Evolutionary conservation across 225 moss, liverwort and hornwort genomes (phyloP).

Genomic region (Neckera pumila): DNA sequence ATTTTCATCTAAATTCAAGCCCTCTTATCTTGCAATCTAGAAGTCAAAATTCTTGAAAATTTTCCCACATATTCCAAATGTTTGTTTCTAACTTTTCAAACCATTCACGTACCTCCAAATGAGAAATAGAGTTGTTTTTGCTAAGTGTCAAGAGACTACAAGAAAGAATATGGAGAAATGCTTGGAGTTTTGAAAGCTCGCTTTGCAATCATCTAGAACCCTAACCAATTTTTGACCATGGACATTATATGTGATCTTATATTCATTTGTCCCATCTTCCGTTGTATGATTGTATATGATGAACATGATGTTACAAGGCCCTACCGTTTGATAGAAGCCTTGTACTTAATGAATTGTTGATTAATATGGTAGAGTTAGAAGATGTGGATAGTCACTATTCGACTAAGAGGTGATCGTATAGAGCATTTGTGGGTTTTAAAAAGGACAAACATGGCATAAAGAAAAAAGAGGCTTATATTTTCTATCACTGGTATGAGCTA

Average conservation of each 20-base stretch:
- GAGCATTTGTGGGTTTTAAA: neutral
- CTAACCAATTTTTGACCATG: rapidly evolving
- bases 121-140: rapidly evolving
- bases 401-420: neutral
- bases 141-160: rapidly evolving
- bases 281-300: neutral
- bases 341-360: neutral
- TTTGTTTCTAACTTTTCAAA: too few species aligned
- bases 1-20: too few species aligned
- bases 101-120: too few species aligned
- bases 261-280: neutral
- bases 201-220: rapidly evolving
- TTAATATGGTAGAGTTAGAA: rapidly evolving
- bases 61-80: too few species aligned
- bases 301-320: neutral
- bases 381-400: neutral
- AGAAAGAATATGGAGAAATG: too few species aligned
- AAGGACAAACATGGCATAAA: neutral
- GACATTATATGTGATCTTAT: neutral
- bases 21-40: too few species aligned
- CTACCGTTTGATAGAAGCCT: neutral
- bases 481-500: rapidly evolving
- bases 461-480: neutral
- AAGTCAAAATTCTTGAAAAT: too few species aligned
- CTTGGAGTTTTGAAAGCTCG: rapidly evolving